A percentile compares a stretch with the other conserved stretches of the same genome.
phyloP scores from a whole-genome alignment of 345 rosid species.

The Euphorbia pulcherrima region DNA sequence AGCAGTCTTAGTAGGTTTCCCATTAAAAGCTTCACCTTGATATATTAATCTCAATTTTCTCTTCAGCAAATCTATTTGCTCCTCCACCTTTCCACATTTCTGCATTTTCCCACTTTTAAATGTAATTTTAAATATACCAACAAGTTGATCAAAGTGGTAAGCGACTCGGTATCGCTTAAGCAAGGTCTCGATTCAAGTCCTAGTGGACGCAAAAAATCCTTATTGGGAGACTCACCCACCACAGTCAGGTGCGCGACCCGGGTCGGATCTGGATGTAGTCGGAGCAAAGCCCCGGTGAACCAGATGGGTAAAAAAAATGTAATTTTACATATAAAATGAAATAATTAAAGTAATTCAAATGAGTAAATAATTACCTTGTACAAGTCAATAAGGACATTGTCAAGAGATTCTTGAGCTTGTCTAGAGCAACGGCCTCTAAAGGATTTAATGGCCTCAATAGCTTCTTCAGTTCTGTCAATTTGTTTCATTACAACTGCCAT shows the following conservation, averaged over 20 bases:
- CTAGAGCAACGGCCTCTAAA: conserved; percentile 75
- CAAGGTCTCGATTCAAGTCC: too few relatives aligned
- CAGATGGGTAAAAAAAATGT: too few relatives aligned
- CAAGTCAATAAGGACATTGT: conserved; percentile 85
- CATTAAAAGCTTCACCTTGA: conserved; percentile 80
- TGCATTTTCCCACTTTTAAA: conserved; percentile 17
- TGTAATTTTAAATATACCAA: too few relatives aligned
- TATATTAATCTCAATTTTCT: conserved; percentile 77
- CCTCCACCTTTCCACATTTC: conserved; percentile 85
- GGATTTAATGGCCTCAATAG: conserved; percentile 90
- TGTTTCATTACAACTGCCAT: conserved; percentile 97
- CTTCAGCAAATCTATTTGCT: conserved; percentile 74
- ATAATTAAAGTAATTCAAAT: too few relatives aligned
- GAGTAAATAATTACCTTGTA: conserved; percentile 53
- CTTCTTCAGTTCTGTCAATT: conserved; percentile 67
- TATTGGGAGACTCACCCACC: too few relatives aligned
- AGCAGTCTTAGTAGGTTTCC: conserved; percentile 86
- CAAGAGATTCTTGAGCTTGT: conserved; percentile 81
- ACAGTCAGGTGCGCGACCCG: too few relatives aligned
- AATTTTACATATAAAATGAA: too few relatives aligned
- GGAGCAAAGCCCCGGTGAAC: too few relatives aligned
- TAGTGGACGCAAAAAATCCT: too few relatives aligned
- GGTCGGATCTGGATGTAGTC: too few relatives aligned
- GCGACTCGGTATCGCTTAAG: too few relatives aligned
- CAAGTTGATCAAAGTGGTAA: too few relatives aligned